Base-by-base conservation (phyloP, 345 rosid genomes). In the Punica granatum region DNA sequence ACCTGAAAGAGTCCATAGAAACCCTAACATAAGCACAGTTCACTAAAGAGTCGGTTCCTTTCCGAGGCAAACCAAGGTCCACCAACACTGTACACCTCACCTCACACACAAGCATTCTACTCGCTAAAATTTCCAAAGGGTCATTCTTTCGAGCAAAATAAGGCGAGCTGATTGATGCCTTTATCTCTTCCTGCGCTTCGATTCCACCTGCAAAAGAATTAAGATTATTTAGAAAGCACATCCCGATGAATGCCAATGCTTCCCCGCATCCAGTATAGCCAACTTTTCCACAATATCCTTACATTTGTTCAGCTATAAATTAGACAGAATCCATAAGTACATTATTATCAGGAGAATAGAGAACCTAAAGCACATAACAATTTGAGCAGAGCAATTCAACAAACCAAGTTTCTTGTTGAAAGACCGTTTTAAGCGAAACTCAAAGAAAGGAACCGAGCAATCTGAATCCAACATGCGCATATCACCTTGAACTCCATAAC, bases 161-260 rank as follows among this genome's bases (percentile, higher is more conserved):
- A 7, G 46, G 35, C 8, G 12, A 53, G 43, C 32, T 15, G 5
- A 51, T 35, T 31, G 28, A 34, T 36, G 44, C 62, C 39, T 61
- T 77, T 74, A 87, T 74, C 88, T 77, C 81, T 85, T 88, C 69
- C 81, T 80, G 1, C 92, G 84, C 82, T 85, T 88, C 63, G 84
- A 31, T 18, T 87, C 89, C 74, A 85, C 82, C 89, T 87, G 88
- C 31, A 68, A 73, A 69, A 36, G 63, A 36, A 25, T 62, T 31
- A 2, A 68, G 72, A 68, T 42, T 35, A 35, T 30, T 53, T 35
- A 3, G n/a, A n/a, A n/a, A 12, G 16, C 11, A 13, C 3, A 43
- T 43, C 46, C 46, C 15, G 46, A 12, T 42, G 48, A 43, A 43
- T 10, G 15, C 3, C 15, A 43, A 43, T 43, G 48, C 48, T 14